phyloP scores from a whole-genome alignment of 331 rosid species.

The Pyrus hybrid region DNA sequence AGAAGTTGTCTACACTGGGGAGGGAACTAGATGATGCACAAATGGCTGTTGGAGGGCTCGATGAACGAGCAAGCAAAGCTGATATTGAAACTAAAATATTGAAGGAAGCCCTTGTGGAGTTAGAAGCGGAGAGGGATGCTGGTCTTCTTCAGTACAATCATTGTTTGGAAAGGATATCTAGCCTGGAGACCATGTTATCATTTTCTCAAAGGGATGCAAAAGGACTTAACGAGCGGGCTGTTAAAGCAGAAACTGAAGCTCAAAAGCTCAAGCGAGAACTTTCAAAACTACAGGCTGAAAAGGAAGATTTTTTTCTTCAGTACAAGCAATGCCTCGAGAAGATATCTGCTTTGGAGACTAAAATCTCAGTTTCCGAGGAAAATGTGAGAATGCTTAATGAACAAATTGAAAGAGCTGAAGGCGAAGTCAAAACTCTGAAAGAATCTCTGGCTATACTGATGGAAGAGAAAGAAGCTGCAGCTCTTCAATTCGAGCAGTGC shows the following conservation, averaged over 20 bases:
- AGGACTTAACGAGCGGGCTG: slow-evolving; percentile 46
- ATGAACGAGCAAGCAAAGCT: slow-evolving; percentile 75
- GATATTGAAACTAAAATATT: slow-evolving; percentile 70
- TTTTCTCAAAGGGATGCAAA: slow-evolving; percentile 42
- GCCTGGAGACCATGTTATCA: slow-evolving; percentile 47
- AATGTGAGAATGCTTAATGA: slow-evolving; percentile 50
- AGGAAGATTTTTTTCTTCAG: slow-evolving; percentile 55
- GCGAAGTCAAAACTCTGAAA: slow-evolving; percentile 48
- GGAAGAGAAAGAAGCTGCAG: slow-evolving; percentile 58
- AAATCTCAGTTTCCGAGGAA: slow-evolving; percentile 57
- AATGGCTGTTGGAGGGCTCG: slow-evolving; percentile 55
- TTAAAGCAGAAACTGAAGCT: slow-evolving; percentile 56
- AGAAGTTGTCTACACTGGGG: slow-evolving; percentile 55
- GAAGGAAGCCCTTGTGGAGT: slow-evolving; percentile 62
- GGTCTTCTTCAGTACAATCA: slow-evolving; percentile 57
- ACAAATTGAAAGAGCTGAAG: slow-evolving; percentile 51
- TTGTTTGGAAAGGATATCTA: slow-evolving; percentile 61
- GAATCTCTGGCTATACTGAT: slow-evolving; percentile 35
- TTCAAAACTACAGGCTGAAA: slow-evolving; percentile 54
- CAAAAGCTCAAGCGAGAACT: slow-evolving; percentile 49
- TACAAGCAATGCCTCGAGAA: slow-evolving; percentile 54
- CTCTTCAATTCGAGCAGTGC: slow-evolving; percentile 53
- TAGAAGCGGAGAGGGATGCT: slow-evolving; percentile 64
- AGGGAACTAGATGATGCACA: slow-evolving; percentile 56
- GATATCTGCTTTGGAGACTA: slow-evolving; percentile 57